Percentiles rank a stretch among this genome's conserved stretches.
Conservation (phyloP, 306 rosid genomes). For the Luffa acutangula region DNA sequence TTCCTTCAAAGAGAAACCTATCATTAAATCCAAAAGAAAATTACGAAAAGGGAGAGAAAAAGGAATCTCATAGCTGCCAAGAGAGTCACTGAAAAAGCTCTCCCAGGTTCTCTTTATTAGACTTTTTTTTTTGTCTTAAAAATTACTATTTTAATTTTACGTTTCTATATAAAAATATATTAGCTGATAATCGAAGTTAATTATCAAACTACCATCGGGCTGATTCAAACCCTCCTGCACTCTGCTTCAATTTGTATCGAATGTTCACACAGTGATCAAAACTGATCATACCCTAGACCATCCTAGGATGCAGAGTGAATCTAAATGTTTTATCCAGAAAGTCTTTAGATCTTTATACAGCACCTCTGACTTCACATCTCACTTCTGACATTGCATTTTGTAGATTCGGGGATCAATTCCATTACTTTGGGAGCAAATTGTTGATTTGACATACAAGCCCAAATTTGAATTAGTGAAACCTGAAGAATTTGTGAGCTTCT, state of each 20-base stretch:
- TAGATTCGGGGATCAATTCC: conserved; percentile 97
- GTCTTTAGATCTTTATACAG: background rate
- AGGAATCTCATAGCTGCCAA: background rate
- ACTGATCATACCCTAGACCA: background rate
- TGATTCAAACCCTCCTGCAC: background rate
- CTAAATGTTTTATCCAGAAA: background rate
- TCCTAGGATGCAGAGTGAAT: background rate
- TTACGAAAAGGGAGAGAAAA: background rate
- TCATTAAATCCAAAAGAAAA: no score
- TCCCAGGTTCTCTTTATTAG: background rate
- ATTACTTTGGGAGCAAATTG: conserved; percentile 84
- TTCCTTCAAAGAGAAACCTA: no score
- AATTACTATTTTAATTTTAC: background rate
- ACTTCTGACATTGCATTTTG: conserved; percentile 12
- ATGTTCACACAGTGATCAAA: background rate
- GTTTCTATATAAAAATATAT: background rate
- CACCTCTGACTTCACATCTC: conserved; percentile 1
- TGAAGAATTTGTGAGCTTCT: conserved; percentile 77
- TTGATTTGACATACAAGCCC: conserved; percentile 91
- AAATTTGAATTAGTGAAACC: conserved; percentile 59
- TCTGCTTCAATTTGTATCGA: background rate
- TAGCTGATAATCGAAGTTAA: background rate
- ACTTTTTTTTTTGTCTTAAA: background rate
- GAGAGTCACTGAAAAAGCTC: background rate
- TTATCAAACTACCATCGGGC: background rate